Evolutionary conservation across 2,329 filamentous ascomycete genomes (phyloP), one percentile per base, ranked within the genome.

Genomic region (Cercospora sp.): DNA sequence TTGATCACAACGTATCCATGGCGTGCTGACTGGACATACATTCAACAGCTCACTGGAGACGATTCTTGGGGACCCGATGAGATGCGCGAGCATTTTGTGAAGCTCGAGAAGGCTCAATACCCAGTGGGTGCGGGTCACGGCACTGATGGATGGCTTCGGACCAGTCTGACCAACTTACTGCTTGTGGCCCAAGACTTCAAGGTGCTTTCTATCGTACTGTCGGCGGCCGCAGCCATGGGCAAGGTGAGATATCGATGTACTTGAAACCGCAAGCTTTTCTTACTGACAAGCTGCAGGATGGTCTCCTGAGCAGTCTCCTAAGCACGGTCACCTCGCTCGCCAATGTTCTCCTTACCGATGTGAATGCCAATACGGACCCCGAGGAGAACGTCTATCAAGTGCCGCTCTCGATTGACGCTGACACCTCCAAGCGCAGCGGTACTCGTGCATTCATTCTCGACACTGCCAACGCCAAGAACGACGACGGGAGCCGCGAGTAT

Each of bases 11-110:
- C 89, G 30, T 85, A 87, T 68, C 88, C 88, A 0, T 80, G 86
- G 66, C 81, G 84, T 55, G 84, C 82, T 42, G 89, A 91, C 76
- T 90, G 86, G 78, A 81, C 87, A 59, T 78, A 85, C 71, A 85
- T 90, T 66, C 84, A 83, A 2, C 76, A 78, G 12, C 74, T 89
- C 23, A 91, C 89, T 2, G 88, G 88, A 3, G 88, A 91, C 71
- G 71, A 77, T 2, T 86, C 85, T 0, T 90, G 88, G 88, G 78
- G 80, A 0, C 79, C 87, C 0, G 77, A 79, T 0, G 86, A 86
- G 67, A 89, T 90, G 87, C 81, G 86, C 68, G 78, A 82, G 68
- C 86, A 88, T 77, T 88, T 86, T 63, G 73, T 80, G 58, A 81
- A 81, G 68, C 72, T 89, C 60, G 87, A 90, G 76, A 45, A 48